Evolutionary conservation across 148 eudicot genomes (phyloP).

Genomic region (Fagopyrum tataricum): DNA sequence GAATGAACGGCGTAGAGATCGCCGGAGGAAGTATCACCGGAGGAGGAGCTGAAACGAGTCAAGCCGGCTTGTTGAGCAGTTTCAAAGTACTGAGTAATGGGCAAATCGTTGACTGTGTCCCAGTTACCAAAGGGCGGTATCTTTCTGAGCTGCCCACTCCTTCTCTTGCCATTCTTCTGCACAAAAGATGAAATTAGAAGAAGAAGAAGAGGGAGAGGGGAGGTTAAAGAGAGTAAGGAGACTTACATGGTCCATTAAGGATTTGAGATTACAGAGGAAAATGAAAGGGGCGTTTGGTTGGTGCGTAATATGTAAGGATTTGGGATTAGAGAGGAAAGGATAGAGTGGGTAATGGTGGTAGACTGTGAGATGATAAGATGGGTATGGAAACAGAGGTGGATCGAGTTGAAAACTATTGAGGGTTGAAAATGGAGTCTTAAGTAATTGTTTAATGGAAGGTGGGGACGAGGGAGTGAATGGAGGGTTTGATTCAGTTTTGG

Average conservation of each 20-base stretch:
- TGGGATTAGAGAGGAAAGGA: too few species aligned
- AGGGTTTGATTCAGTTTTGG: too few species aligned
- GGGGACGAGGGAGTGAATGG: too few species aligned
- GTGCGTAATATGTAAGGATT: too few species aligned
- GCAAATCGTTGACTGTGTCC: slow-evolving; percentile 58
- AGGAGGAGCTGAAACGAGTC: slow-evolving; percentile 41
- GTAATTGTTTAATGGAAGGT: too few species aligned
- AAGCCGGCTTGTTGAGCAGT: slow-evolving; percentile 61
- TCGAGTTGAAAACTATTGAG: too few species aligned
- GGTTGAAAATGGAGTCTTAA: too few species aligned
- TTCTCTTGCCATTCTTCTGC: slow-evolving; percentile 11
- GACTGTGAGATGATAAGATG: too few species aligned
- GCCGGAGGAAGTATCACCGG: slow-evolving; percentile 24
- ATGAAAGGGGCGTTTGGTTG: not conserved
- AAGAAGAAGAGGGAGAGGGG: too few species aligned
- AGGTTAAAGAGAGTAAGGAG: not conserved
- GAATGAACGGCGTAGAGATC: slow-evolving; percentile 6
- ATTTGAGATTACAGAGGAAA: too few species aligned
- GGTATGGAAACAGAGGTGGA: too few species aligned
- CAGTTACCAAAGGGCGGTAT: slow-evolving; percentile 59
- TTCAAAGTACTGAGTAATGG: slow-evolving; percentile 72
- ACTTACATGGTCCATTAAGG: slow-evolving; percentile 7
- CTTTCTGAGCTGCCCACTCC: slow-evolving; percentile 12
- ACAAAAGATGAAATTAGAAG: not conserved
- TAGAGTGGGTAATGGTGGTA: too few species aligned